A percentile compares a stretch with the other conserved stretches of the same genome.
Evolutionary conservation across 441 rosid genomes (phyloP).

Genomic region (Theobroma grandiflorum): DNA sequence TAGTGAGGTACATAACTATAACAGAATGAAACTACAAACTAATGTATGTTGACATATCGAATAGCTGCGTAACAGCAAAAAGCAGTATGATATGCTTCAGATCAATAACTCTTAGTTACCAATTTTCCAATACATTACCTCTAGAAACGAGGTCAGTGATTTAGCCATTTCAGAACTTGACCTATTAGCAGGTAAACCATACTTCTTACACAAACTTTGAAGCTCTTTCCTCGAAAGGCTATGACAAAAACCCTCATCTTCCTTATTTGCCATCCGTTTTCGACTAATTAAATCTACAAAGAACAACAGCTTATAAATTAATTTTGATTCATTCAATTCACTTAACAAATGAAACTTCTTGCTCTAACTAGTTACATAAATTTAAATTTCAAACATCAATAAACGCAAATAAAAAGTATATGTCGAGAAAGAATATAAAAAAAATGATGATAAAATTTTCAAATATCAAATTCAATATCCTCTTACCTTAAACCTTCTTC

Average conservation of each 20-base stretch:
- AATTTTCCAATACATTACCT: conserved; percentile 42
- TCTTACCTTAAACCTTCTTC: neutral
- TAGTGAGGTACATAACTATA: neutral
- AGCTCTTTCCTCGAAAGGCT: conserved; percentile 77
- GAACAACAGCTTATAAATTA: neutral
- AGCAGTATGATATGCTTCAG: neutral
- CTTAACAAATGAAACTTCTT: conserved; percentile 1
- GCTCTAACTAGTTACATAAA: neutral
- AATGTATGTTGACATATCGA: neutral
- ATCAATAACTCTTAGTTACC: neutral
- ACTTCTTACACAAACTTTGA: conserved; percentile 70
- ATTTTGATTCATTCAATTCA: neutral
- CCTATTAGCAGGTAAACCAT: conserved; percentile 73
- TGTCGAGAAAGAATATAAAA: neutral
- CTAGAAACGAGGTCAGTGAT: conserved; percentile 53
- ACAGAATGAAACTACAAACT: neutral
- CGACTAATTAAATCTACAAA: conserved; percentile 20
- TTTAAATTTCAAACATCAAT: conserved; percentile 14
- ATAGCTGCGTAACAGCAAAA: neutral
- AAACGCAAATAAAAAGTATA: neutral
- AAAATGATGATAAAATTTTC: neutral
- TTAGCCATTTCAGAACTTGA: conserved; percentile 71
- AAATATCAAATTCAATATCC: neutral
- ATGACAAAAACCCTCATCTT: conserved; percentile 46
- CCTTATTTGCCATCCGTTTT: conserved; percentile 60